These are phyloP conservation scores for Brassica hybrid DNA, from an alignment of 441 rosid genomes.

Conservation along the genomic window DNA sequence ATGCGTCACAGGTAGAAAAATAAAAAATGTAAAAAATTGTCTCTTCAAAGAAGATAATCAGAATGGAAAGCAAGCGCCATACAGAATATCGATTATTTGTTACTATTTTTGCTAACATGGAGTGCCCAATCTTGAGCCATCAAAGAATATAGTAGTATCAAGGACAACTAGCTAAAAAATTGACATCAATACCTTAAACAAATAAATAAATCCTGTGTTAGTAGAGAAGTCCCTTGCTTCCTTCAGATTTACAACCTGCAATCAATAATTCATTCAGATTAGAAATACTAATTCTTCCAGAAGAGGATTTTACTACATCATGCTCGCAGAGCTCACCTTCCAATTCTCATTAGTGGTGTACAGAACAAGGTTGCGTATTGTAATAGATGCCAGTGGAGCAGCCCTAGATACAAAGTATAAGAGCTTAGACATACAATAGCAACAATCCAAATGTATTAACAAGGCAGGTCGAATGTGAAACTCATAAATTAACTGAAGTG, in stretches of 20 bases:
- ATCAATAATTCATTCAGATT: slow-evolving; percentile 25
- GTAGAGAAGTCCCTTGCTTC: slow-evolving; percentile 93
- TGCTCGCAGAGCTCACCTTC: slow-evolving; percentile 63
- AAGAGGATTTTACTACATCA: slow-evolving; percentile 23
- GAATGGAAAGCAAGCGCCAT: slow-evolving; percentile 6
- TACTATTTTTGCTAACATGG: not conserved
- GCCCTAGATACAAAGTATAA: slow-evolving; percentile 64
- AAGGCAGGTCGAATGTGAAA: slow-evolving; percentile 13
- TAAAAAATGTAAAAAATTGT: slow-evolving; percentile 27
- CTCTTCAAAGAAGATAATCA: slow-evolving; percentile 19
- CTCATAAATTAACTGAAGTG: not conserved
- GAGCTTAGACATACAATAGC: slow-evolving; percentile 26
- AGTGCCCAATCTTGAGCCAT: slow-evolving; percentile 22
- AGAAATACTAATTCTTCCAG: slow-evolving; percentile 25
- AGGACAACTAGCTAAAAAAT: not conserved
- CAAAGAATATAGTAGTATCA: slow-evolving; percentile 19
- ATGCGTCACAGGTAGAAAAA: not conserved
- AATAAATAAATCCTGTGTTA: slow-evolving; percentile 79
- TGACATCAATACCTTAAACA: slow-evolving; percentile 73
- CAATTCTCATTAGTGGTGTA: slow-evolving; percentile 90
- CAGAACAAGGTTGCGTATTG: slow-evolving; percentile 80
- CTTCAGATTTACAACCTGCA: slow-evolving; percentile 94
- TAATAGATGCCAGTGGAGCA: slow-evolving; percentile 92
- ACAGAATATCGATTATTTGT: too few relatives aligned
- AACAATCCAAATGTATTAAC: slow-evolving; percentile 15